A percentile compares a stretch with the other conserved stretches of the same genome.
phyloP scores from a whole-genome alignment of 176 grass and related monocot species.

The Oryza brachyantha region DNA sequence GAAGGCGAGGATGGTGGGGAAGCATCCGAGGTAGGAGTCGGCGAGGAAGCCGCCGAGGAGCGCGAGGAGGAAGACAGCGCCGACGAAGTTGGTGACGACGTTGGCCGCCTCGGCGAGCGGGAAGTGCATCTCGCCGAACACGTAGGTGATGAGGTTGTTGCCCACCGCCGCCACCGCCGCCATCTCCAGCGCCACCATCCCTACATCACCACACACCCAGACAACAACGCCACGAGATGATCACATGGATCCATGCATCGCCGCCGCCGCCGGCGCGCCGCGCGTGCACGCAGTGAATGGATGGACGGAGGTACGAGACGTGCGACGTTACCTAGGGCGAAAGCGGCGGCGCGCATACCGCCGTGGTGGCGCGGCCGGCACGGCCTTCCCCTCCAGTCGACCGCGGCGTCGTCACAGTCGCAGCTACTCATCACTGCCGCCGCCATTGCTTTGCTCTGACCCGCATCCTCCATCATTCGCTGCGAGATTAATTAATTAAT shows the following conservation, averaged over 20 bases:
- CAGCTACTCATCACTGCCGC: neutral
- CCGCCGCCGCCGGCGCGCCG: too few species aligned
- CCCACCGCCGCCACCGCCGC: conserved; percentile 59
- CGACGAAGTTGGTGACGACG: conserved; percentile 60
- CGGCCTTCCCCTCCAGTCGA: conserved; percentile 54
- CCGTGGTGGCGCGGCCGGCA: conserved; percentile 50
- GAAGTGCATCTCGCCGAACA: conserved; percentile 62
- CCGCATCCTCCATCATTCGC: conserved; percentile 25
- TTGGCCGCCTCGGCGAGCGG: conserved; percentile 52
- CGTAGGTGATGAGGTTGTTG: conserved; percentile 59
- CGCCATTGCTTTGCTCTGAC: neutral
- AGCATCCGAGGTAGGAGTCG: conserved; percentile 57
- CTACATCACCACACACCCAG: neutral
- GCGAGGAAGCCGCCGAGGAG: conserved; percentile 57
- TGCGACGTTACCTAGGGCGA: conserved; percentile 35
- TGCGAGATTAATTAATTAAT: neutral
- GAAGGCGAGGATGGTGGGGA: conserved; percentile 48
- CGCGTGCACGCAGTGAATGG: too few species aligned
- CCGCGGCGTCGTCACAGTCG: conserved; percentile 15
- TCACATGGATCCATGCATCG: neutral
- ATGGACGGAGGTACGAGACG: neutral
- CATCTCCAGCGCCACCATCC: conserved; percentile 54
- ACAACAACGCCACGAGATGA: too few species aligned
- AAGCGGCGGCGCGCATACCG: conserved; percentile 62
- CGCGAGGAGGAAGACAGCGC: conserved; percentile 56